phyloP scores from a whole-genome alignment of 257 asterid species.

The Eustoma russellianum region DNA sequence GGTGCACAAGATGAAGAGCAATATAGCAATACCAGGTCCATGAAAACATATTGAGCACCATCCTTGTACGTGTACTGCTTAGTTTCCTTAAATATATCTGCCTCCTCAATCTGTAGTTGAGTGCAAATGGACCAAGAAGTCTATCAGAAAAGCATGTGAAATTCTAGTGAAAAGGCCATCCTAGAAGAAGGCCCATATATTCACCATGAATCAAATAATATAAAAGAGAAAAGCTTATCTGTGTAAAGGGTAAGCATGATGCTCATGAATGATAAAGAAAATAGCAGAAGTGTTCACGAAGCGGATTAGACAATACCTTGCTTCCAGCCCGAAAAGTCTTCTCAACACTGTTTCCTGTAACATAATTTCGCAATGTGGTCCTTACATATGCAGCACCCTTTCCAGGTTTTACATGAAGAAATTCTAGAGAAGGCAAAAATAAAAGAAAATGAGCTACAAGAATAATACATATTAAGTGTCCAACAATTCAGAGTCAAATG shows the following conservation, averaged over 20 bases:
- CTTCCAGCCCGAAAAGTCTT: constrained; percentile 96
- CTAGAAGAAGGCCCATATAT: not conserved
- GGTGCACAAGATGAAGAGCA: not conserved
- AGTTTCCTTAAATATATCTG: constrained; percentile 71
- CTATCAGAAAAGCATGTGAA: constrained; percentile 3
- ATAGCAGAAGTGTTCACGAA: constrained; percentile 8
- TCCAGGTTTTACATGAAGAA: constrained; percentile 97
- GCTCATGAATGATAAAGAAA: not conserved
- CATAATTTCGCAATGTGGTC: constrained; percentile 67
- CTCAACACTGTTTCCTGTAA: constrained; percentile 77
- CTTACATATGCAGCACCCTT: constrained; percentile 95
- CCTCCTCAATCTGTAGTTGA: constrained; percentile 64
- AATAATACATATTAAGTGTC: not conserved
- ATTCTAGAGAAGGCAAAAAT: constrained; percentile 43
- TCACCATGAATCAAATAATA: not conserved
- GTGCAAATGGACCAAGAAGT: constrained; percentile 5
- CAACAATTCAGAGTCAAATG: not conserved
- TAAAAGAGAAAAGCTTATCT: not conserved
- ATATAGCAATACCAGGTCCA: constrained; percentile 59
- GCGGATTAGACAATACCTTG: constrained; percentile 42
- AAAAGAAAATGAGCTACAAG: not conserved
- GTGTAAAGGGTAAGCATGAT: not conserved
- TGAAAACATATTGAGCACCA: constrained; percentile 81
- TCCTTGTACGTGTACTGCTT: constrained; percentile 94
- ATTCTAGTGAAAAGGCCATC: not conserved